Conservation (phyloP, 176 grass and related monocot genomes). For the Lolium rigidum region DNA sequence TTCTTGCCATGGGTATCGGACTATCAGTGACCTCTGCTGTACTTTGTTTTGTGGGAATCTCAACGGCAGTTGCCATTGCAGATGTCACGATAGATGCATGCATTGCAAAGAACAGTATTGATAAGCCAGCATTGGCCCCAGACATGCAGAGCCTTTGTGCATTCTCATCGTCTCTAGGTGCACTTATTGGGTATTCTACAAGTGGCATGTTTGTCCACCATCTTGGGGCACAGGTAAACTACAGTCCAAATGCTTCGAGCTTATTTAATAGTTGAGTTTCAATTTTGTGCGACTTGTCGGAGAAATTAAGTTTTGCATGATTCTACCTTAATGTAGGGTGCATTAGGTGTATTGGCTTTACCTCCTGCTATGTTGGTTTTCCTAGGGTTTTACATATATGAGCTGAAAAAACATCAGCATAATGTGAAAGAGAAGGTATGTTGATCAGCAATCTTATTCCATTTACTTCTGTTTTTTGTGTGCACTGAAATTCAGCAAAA, state of each 20-base stretch:
- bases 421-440: constrained; percentile 74
- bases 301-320: neutral
- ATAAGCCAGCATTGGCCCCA: constrained; percentile 74
- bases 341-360: constrained; percentile 76
- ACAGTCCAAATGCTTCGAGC: neutral
- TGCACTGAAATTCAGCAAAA: neutral
- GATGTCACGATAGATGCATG: constrained; percentile 93
- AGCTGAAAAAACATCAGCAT: constrained; percentile 59
- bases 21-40: constrained; percentile 65
- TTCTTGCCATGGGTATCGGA: constrained; percentile 46
- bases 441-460: constrained; percentile 8
- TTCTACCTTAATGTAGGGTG: constrained; percentile 54
- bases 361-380: constrained; percentile 63
- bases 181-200: constrained; percentile 74
- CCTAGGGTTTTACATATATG: constrained; percentile 77
- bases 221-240: constrained; percentile 74
- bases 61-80: constrained; percentile 72
- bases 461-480: constrained; percentile 14
- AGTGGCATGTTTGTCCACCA: constrained; percentile 81
- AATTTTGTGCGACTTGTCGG: constrained; percentile 22
- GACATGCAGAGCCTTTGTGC: constrained; percentile 92
- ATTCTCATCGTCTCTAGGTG: constrained; percentile 77
- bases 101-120: constrained; percentile 92
- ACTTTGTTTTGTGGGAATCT: constrained; percentile 74
- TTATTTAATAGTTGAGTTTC: constrained; percentile 25